phyloP scores from a whole-genome alignment of 805 yeast genomes.

The Kodamaea fukazawae region DNA sequence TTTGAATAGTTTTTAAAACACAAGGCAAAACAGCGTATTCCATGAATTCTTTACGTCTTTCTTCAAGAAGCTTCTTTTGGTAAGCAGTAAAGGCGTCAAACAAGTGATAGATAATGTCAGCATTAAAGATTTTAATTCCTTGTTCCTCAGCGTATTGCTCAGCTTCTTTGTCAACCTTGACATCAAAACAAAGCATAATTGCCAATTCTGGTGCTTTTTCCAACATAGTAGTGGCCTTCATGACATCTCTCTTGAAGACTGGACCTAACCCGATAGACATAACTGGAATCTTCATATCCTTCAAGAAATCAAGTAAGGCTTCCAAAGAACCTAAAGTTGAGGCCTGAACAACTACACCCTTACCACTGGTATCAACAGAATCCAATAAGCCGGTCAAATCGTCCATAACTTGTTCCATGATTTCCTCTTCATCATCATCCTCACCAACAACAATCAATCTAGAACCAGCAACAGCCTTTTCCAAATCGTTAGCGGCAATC shows the following conservation, averaged over 20 bases:
- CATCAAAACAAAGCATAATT: slow-evolving; percentile 98
- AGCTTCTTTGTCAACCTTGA: slow-evolving; percentile 94
- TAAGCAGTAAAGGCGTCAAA: slow-evolving; percentile 93
- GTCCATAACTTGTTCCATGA: slow-evolving; percentile 98
- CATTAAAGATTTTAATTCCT: slow-evolving; percentile 87
- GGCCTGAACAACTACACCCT: slow-evolving; percentile 98
- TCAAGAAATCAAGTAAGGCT: slow-evolving; percentile 93
- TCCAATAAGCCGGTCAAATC: slow-evolving; percentile 93
- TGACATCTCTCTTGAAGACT: slow-evolving; percentile 95
- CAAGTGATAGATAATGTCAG: slow-evolving; percentile 94
- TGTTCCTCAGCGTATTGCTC: slow-evolving; percentile 96
- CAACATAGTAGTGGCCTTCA: slow-evolving; percentile 95
- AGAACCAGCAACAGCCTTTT: slow-evolving; percentile 99
- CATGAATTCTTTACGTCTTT: slow-evolving; percentile 83
- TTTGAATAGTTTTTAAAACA: slow-evolving; percentile 90
- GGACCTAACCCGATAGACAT: slow-evolving; percentile 99
- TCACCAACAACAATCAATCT: slow-evolving; percentile 92
- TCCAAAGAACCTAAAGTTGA: slow-evolving; percentile 97
- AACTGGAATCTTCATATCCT: slow-evolving; percentile 98
- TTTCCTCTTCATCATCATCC: slow-evolving; percentile 95
- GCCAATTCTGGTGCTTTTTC: slow-evolving; percentile 95
- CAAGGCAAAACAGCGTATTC: slow-evolving; percentile 93
- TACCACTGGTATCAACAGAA: slow-evolving; percentile 91
- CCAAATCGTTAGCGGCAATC: slow-evolving; percentile 96
- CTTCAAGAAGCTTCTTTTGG: slow-evolving; percentile 83